These are phyloP conservation scores for Arachnomyces sp. DNA, from an alignment of 2,329 filamentous ascomycete genomes.

Conservation along the genomic window DNA sequence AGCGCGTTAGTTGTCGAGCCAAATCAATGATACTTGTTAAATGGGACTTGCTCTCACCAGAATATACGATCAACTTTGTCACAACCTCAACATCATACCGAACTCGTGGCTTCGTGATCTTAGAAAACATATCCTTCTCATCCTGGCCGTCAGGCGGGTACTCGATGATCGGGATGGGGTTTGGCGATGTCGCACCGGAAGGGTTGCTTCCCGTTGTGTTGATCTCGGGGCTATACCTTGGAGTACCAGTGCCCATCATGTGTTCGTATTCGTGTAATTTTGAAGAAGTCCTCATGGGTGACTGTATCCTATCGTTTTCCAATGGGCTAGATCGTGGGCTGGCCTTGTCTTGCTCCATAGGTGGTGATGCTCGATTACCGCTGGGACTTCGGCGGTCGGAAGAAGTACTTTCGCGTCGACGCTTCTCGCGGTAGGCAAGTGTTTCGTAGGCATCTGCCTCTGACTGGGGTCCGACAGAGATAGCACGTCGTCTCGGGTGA, in stretches of 20 bases:
- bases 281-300: conserved; percentile 38
- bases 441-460: conserved; percentile 95
- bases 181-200: conserved; percentile 14
- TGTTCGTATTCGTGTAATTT: conserved; percentile 59
- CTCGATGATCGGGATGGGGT: conserved; percentile 16
- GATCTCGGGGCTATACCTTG: conserved; percentile 25
- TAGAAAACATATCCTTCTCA: conserved; percentile 75
- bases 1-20: conserved; percentile 7
- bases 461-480: conserved; percentile 90
- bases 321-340: conserved; percentile 12
- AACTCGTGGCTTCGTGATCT: conserved; percentile 76
- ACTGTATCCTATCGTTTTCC: conserved; percentile 31
- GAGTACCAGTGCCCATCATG: conserved; percentile 64
- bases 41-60: no score
- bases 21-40: conserved; percentile 3
- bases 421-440: conserved; percentile 76
- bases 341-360: conserved; percentile 16
- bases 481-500: conserved; percentile 67
- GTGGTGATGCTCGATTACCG: conserved; percentile 18
- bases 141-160: conserved; percentile 40
- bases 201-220: conserved; percentile 23
- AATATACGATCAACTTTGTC: conserved; percentile 91
- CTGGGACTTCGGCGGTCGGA: conserved; percentile 18
- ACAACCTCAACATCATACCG: conserved; percentile 98
- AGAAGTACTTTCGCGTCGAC: conserved; percentile 54